Conservation (phyloP, 768 basidiomycete genomes). For the Leccinum ochraceum region DNA sequence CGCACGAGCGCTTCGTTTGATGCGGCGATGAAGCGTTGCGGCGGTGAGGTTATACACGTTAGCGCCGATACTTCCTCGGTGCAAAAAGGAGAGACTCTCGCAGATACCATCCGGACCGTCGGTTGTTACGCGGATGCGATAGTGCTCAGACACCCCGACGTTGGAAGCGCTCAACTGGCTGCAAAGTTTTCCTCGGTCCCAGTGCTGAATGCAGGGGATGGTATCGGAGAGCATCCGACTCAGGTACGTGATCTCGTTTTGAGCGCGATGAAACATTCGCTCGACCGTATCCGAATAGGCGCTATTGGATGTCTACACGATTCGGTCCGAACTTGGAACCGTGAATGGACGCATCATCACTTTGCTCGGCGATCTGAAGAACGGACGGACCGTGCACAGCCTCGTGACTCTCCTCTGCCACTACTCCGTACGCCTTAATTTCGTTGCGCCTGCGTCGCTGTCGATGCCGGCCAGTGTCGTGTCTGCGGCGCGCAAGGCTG, state of each 20-base stretch:
- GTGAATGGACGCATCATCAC: constrained; percentile 96
- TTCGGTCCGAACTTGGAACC: constrained; percentile 96
- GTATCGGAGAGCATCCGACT: constrained; percentile 95
- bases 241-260: constrained; percentile 55
- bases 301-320: constrained; percentile 87
- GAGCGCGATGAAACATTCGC: not conserved
- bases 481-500: constrained; percentile 79
- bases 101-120: constrained; percentile 92
- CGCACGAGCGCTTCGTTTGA: constrained; percentile 96
- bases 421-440: constrained; percentile 93
- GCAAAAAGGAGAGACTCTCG: constrained; percentile 88
- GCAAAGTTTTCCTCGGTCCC: constrained; percentile 96
- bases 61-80: constrained; percentile 83
- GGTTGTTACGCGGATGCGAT: constrained; percentile 96
- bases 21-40: constrained; percentile 97
- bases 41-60: constrained; percentile 91
- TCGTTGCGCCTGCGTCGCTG: constrained; percentile 85
- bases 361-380: constrained; percentile 93
- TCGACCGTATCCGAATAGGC: constrained; percentile 48
- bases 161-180: constrained; percentile 93
- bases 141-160: constrained; percentile 91
- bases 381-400: constrained; percentile 96
- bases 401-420: constrained; percentile 89
- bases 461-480: constrained; percentile 90
- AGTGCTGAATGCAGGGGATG: constrained; percentile 96